Base-by-base conservation (phyloP, 805 yeast species). In the Suhomyces sp. region DNA sequence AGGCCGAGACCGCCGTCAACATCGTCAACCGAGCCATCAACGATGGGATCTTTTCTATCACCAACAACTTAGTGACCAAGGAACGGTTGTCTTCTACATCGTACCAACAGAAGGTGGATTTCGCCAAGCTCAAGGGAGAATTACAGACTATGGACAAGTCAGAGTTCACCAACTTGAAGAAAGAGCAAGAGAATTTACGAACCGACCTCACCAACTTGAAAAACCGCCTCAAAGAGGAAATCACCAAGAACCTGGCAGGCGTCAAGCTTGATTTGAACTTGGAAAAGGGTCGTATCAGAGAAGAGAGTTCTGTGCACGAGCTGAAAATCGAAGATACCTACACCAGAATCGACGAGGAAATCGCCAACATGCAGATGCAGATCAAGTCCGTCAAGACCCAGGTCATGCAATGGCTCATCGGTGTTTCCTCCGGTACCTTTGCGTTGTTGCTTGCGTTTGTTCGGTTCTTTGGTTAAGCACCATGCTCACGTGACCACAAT, bases 371-470 rank as follows among this genome's bases (percentile, higher is more conserved):
- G 83, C 92, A 89, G 70, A 89, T 92, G 78, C 97, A 93, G 71
- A 91, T 94, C 59, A 97, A 94, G 64, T 85, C 90, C 44, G 97
- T 93, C 31, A 94, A 94, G 73, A 90, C 97, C 1, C 97, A 94
- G 68, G 97, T 94, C 48, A 83, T 91, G 86, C 99, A 94, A 72
- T 94, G 99, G 99, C 80, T 94, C 57, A 90, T 94, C 62, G 98
- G 98, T 77, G 97, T 94, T 17, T 89, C 96, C 66, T 92, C 98
- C 1, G 99, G 98, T 87, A 89, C 97, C 1, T 90, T 93, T 72
- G 98, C 98, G 12, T 78, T 94, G 54, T 88, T 94, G 49, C 73
- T 93, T 61, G 97, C 98, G 1, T 94, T 94, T 68, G 89, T 92
- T 48, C 80, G 99, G 62, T 76, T 94, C 60, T 74, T 90, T 48